Conservation (phyloP, 2,329 filamentous ascomycete species). For the Xylaria sp. region DNA sequence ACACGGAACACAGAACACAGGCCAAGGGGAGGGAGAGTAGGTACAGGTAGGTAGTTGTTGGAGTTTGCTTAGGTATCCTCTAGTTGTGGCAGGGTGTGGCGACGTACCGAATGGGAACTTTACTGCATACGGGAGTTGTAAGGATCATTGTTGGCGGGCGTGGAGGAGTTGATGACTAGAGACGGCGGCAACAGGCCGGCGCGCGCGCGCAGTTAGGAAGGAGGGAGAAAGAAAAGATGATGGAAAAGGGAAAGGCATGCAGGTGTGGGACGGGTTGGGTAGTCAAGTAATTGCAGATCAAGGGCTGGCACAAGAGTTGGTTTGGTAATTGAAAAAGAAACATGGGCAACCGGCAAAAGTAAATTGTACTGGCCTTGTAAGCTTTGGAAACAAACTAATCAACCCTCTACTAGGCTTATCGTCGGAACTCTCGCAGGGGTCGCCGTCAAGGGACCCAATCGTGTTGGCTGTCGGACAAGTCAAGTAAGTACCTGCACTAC, state of each 20-base stretch:
- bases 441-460: slow-evolving; percentile 18
- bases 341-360: slow-evolving; percentile 37
- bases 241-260: slow-evolving; percentile 33
- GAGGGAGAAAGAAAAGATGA: slow-evolving; percentile 22
- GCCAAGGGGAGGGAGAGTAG: not conserved
- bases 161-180: slow-evolving; percentile 8
- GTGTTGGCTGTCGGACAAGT: slow-evolving; percentile 24
- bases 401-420: slow-evolving; percentile 36
- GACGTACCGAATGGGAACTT: slow-evolving; percentile 25
- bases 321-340: slow-evolving; percentile 38
- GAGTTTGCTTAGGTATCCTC: slow-evolving; percentile 1
- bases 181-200: slow-evolving; percentile 1
- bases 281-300: slow-evolving; percentile 39
- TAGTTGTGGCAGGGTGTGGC: slow-evolving; percentile 6
- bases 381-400: slow-evolving; percentile 32
- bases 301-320: slow-evolving; percentile 35
- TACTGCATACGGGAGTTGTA: slow-evolving; percentile 17
- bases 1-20: not conserved
- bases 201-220: not conserved
- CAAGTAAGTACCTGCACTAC: slow-evolving; percentile 3
- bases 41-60: not conserved
- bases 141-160: slow-evolving; percentile 4
- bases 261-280: slow-evolving; percentile 37
- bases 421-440: slow-evolving; percentile 38
- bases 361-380: slow-evolving; percentile 25